A percentile compares a stretch with the other conserved stretches of the same genome.
These are phyloP conservation scores for Eragrostis tef DNA, from an alignment of 202 grass and related monocot genomes.

Conservation along the genomic window DNA sequence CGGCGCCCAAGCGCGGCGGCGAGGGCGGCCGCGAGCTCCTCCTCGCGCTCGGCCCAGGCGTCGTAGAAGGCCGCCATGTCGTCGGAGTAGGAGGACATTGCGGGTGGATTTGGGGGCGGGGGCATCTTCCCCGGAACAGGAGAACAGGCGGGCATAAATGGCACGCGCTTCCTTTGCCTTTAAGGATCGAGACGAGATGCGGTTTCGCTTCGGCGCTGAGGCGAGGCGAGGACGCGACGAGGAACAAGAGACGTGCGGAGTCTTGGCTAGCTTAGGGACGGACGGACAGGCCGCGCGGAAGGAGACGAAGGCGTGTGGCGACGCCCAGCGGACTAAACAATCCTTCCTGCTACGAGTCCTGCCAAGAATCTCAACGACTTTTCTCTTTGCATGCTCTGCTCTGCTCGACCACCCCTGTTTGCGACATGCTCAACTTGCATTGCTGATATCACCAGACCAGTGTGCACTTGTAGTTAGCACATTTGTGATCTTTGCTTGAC, in stretches of 20 bases:
- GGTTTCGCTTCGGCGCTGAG: constrained; percentile 25
- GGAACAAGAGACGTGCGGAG: neutral
- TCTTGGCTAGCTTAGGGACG: neutral
- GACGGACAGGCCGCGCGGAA: constrained; percentile 14
- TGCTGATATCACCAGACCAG: no score
- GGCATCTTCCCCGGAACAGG: neutral
- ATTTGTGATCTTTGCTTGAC: no score
- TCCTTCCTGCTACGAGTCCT: no score
- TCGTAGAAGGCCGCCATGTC: constrained; percentile 71
- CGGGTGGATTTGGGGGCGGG: neutral
- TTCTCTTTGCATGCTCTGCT: neutral
- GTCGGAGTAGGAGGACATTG: neutral
- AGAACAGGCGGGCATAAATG: constrained; percentile 37
- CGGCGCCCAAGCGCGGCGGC: constrained; percentile 38
- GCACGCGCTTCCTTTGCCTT: constrained; percentile 37
- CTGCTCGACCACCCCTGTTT: neutral
- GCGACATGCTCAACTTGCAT: no score
- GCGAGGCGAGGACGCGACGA: neutral
- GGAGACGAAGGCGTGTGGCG: constrained; percentile 3
- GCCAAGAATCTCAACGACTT: no score
- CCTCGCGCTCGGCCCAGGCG: constrained; percentile 59
- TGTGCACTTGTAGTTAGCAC: no score
- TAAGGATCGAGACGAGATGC: constrained; percentile 15
- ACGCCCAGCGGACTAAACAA: neutral
- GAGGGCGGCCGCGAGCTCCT: constrained; percentile 55